phyloP scores from a whole-genome alignment of 768 basidiomycete genomes.

The Strobilomyces echinocephalus region DNA sequence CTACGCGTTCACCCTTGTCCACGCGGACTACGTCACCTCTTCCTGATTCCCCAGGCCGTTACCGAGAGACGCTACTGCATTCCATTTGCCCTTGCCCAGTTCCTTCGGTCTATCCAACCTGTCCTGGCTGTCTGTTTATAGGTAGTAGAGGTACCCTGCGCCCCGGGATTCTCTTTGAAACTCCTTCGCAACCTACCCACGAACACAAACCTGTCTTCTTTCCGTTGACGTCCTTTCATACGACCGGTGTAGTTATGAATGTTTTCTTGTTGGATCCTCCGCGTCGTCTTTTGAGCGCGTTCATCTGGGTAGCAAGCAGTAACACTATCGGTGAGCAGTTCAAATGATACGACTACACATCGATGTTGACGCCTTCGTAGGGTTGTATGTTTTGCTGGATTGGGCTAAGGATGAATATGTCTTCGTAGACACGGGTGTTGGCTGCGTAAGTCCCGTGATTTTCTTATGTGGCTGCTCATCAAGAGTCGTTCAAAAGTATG shows the following conservation, averaged over 20 bases:
- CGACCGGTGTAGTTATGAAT: conserved; percentile 69
- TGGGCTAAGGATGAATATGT: conserved; percentile 65
- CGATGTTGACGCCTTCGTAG: conserved; percentile 36
- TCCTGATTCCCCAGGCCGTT: conserved; percentile 14
- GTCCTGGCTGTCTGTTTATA: background rate
- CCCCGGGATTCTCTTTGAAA: conserved; percentile 9
- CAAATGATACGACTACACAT: background rate
- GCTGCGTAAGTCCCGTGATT: conserved; percentile 50
- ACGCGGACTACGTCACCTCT: conserved; percentile 18
- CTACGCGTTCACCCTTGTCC: conserved; percentile 23
- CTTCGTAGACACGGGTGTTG: conserved; percentile 69
- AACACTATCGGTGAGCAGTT: conserved; percentile 29
- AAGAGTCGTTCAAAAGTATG: background rate
- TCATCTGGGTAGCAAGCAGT: conserved; percentile 57
- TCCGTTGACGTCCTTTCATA: conserved; percentile 58
- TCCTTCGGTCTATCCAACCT: conserved; percentile 8
- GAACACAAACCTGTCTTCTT: conserved; percentile 46
- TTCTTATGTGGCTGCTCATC: background rate
- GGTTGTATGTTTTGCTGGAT: conserved; percentile 59
- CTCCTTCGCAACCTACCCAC: conserved; percentile 1
- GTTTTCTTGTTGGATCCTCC: conserved; percentile 69
- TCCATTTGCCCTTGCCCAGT: background rate
- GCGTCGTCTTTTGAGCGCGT: conserved; percentile 56
- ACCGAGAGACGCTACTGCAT: conserved; percentile 13
- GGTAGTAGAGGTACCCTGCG: conserved; percentile 7